phyloP scores from a whole-genome alignment of 495 filamentous ascomycete species.

The Cetradonia linearis region DNA sequence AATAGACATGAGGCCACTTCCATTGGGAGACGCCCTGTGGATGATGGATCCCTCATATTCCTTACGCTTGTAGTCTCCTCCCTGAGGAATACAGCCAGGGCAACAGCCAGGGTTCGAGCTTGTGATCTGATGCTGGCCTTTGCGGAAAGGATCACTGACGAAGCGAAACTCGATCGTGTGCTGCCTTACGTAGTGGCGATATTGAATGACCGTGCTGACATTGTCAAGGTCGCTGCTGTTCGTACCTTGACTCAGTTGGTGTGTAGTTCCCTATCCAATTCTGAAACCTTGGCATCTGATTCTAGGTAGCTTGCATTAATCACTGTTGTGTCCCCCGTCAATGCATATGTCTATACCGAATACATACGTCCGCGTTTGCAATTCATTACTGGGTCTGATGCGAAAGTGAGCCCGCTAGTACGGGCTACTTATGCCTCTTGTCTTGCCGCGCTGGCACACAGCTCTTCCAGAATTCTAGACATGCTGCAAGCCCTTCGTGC shows the following conservation, averaged over 20 bases:
- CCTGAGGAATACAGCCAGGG: slow-evolving; percentile 75
- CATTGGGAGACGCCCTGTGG: slow-evolving; percentile 36
- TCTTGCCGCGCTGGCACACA: slow-evolving; percentile 84
- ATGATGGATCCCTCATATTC: slow-evolving; percentile 91
- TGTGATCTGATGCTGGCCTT: slow-evolving; percentile 92
- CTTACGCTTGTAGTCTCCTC: slow-evolving; percentile 79
- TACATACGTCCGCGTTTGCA: slow-evolving; percentile 81
- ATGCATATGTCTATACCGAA: slow-evolving; percentile 89
- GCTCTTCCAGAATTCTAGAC: slow-evolving; percentile 73
- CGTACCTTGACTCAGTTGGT: slow-evolving; percentile 74
- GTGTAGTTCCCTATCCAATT: slow-evolving; percentile 15
- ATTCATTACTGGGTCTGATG: slow-evolving; percentile 47
- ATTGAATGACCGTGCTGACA: slow-evolving; percentile 67
- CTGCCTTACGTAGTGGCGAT: slow-evolving; percentile 79
- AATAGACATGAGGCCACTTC: slow-evolving; percentile 47
- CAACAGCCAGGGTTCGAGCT: slow-evolving; percentile 76
- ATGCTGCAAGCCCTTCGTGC: slow-evolving; percentile 81
- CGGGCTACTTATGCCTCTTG: slow-evolving; percentile 88
- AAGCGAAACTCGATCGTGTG: slow-evolving; percentile 91
- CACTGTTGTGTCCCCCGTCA: slow-evolving; percentile 78
- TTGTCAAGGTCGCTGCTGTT: slow-evolving; percentile 75
- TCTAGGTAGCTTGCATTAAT: slow-evolving; percentile 59
- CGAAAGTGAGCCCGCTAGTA: slow-evolving; percentile 57
- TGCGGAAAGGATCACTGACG: slow-evolving; percentile 82
- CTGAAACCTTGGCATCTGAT: slow-evolving; percentile 3